Conservation (phyloP, 768 basidiomycete species). For the Calocera viscosa region DNA sequence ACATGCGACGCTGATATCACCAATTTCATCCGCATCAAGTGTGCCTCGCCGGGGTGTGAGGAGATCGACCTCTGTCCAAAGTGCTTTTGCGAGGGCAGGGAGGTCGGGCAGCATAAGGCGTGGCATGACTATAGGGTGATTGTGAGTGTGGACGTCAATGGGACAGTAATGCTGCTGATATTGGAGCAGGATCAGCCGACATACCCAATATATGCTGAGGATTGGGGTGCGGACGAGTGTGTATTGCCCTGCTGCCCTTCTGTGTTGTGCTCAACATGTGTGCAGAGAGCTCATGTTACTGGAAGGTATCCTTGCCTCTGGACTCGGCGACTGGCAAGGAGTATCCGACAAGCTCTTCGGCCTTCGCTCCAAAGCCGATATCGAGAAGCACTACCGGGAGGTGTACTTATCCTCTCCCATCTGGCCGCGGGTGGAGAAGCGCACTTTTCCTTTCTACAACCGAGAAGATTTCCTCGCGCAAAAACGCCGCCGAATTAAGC, state of each 20-base stretch:
- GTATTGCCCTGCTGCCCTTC: conserved; percentile 22
- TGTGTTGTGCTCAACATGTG: background rate
- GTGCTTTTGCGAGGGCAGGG: conserved; percentile 87
- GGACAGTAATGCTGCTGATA: background rate
- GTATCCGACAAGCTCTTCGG: conserved; percentile 83
- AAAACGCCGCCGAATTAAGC: conserved; percentile 79
- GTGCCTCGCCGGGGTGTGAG: conserved; percentile 68
- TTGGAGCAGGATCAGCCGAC: conserved; percentile 74
- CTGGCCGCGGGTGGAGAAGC: conserved; percentile 71
- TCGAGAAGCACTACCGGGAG: conserved; percentile 73
- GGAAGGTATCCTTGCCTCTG: conserved; percentile 75
- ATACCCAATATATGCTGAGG: conserved; percentile 85
- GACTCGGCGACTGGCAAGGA: conserved; percentile 93
- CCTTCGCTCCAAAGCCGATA: conserved; percentile 85
- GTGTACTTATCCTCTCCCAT: conserved; percentile 66
- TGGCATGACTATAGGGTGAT: conserved; percentile 86
- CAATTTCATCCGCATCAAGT: conserved; percentile 93
- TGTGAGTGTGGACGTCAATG: conserved; percentile 33
- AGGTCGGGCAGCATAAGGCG: conserved; percentile 72
- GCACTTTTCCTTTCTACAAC: conserved; percentile 27
- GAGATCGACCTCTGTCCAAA: conserved; percentile 83
- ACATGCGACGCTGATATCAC: conserved; percentile 78
- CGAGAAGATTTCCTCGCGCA: conserved; percentile 73
- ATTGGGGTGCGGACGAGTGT: conserved; percentile 98
- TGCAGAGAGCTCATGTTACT: conserved; percentile 74